Evolutionary conservation across 1,284 basidiomycete species (phyloP), one percentile per base, ranked within the genome.

Genomic region (Marasmius sp.): DNA sequence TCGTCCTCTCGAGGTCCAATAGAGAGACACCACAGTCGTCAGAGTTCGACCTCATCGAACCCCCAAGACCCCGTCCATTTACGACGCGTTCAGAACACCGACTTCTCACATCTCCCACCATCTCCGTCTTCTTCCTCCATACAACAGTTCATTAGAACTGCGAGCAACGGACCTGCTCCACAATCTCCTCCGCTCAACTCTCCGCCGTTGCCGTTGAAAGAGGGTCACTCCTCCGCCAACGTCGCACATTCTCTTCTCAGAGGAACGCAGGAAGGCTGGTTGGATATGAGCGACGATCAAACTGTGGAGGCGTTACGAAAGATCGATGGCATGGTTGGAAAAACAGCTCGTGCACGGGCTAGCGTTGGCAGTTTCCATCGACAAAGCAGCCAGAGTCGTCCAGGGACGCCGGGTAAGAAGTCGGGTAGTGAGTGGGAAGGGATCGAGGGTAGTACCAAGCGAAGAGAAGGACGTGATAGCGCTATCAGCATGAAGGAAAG

Each of bases 241-340:
- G 90, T 92, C 61, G 90, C 90, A 0, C 89, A 94, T 73, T 91
- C 91, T 14, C 77, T 93, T 59, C 79, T 94, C 57, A 83, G 92
- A 69, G 87, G 93, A 33, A 88, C 88, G 6, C 87, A 94, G 68
- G 92, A 94, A 72, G 92, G 92, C 22, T 94, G 92, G 91, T 89
- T 88, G 27, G 89, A 85, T 64, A 79, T 93, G 67, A 90, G 92
- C 70, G 93, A 97, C 69, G 89, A 94, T 64, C 90, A 90, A 16
- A 96, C 97, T 1, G 91, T 88, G 3, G 95, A 97, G 71, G 94
- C 94, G 4, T 81, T 99, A 55, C 87, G 96, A 59, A 97, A 97
- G 76, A 79, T 99, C 27, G 97, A 99, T 70, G 97, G 97, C 0
- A 75, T 98, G 12, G 86, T 88, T 3, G 87, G 86, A 6, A 94